Conservation (phyloP, 345 rosid genomes). For the Hirschfeldia incana region DNA sequence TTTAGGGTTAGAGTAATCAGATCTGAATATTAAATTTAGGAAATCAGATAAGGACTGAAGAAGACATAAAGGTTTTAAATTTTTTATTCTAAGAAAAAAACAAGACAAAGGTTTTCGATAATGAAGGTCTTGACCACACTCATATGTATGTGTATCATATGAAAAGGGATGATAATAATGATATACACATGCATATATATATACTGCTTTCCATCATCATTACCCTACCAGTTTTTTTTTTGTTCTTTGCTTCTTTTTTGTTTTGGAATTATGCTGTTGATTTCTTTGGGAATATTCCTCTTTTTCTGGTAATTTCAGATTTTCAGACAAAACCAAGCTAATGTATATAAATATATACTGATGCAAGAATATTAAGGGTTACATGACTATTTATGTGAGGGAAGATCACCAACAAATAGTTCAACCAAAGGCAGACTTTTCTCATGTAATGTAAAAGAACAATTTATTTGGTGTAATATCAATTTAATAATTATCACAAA, state of each 20-base stretch:
- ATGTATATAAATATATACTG: background rate
- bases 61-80: slow-evolving; percentile 32
- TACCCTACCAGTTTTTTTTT: background rate
- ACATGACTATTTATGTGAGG: background rate
- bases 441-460: slow-evolving; percentile 16
- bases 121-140: background rate
- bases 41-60: slow-evolving; percentile 47
- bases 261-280: background rate
- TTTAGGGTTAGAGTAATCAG: slow-evolving; percentile 35
- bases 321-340: background rate
- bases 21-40: slow-evolving; percentile 40
- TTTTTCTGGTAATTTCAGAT: background rate
- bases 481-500: background rate
- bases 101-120: slow-evolving; percentile 31
- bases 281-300: background rate
- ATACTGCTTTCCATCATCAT: background rate
- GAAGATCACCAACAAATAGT: slow-evolving; percentile 25
- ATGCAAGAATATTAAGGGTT: background rate
- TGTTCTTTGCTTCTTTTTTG: background rate
- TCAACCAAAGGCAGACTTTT: slow-evolving; percentile 27
- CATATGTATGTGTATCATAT: background rate
- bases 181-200: background rate
- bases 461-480: slow-evolving; percentile 1
- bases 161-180: background rate
- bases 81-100: slow-evolving; percentile 15